Percentiles rank a stretch among this genome's conserved stretches.
Conservation (phyloP, 2,329 filamentous ascomycete genomes). For the Alternaria ventricosa region DNA sequence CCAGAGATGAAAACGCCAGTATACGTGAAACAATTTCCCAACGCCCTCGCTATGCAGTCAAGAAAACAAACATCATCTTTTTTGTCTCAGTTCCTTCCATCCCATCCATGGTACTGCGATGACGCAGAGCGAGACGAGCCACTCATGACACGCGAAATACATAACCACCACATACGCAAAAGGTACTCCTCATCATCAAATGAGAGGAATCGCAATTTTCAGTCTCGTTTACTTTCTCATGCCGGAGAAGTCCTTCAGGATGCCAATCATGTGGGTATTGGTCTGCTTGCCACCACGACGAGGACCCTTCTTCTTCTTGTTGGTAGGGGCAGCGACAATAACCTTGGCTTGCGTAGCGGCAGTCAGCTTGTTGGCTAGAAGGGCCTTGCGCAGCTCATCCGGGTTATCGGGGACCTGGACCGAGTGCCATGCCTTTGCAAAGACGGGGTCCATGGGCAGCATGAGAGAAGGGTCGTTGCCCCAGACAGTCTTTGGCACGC, state of each 20-base stretch:
- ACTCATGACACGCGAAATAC: too few species aligned
- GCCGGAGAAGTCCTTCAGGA: constrained; percentile 76
- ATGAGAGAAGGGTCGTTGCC: constrained; percentile 81
- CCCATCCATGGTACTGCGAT: too few species aligned
- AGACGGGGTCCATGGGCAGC: constrained; percentile 79
- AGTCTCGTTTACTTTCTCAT: constrained; percentile 41
- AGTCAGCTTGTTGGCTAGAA: constrained; percentile 79
- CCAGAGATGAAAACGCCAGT: neutral
- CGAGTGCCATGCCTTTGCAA: constrained; percentile 82
- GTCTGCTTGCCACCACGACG: constrained; percentile 80
- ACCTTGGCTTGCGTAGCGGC: constrained; percentile 83
- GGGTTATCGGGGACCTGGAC: constrained; percentile 74
- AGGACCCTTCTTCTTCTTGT: constrained; percentile 77
- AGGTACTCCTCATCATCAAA: too few species aligned
- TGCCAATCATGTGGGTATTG: constrained; percentile 83
- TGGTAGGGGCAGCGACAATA: constrained; percentile 61
- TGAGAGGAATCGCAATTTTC: too few species aligned
- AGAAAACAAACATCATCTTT: constrained; percentile 21
- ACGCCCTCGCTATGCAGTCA: constrained; percentile 43
- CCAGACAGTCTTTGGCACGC: constrained; percentile 81
- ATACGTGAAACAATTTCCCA: constrained; percentile 7
- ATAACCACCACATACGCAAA: too few species aligned
- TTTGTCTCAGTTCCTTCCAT: constrained; percentile 18
- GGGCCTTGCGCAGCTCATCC: constrained; percentile 77
- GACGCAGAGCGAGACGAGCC: too few species aligned